phyloP scores from a whole-genome alignment of 306 rosid genomes.

The Cucurbita argyrosperma region DNA sequence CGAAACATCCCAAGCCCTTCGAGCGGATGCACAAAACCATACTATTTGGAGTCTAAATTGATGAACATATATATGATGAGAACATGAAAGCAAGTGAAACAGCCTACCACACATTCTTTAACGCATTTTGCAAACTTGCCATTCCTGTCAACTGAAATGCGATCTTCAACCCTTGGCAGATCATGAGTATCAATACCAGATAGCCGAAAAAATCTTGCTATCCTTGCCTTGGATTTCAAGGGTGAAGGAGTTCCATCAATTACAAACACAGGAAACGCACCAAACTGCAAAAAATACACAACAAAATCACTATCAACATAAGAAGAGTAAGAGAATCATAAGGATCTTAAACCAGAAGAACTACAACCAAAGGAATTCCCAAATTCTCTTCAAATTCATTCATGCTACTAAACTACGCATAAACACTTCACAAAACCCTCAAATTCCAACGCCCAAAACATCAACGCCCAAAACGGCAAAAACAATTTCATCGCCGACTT shows the following conservation, averaged over 20 bases:
- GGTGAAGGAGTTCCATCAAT: conserved; percentile 79
- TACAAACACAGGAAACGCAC: conserved; percentile 75
- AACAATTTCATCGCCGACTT: not conserved
- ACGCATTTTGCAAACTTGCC: conserved; percentile 35
- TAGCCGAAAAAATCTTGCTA: conserved; percentile 41
- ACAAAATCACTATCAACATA: conserved; percentile 1
- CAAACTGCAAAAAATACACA: conserved; percentile 44
- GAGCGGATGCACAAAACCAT: not conserved
- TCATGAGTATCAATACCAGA: conserved; percentile 51
- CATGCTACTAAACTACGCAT: not conserved
- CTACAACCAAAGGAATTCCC: not conserved
- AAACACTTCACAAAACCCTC: not conserved
- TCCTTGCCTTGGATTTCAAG: conserved; percentile 58
- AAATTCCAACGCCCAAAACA: not conserved
- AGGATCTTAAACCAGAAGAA: not conserved
- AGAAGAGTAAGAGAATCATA: not conserved
- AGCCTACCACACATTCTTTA: conserved; percentile 75
- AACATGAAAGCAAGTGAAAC: conserved; percentile 3
- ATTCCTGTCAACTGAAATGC: conserved; percentile 58
- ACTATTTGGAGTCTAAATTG: not conserved
- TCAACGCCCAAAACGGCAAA: not conserved
- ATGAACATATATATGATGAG: not conserved
- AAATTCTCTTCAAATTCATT: not conserved
- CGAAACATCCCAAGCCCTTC: not conserved
- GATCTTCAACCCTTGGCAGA: conserved; percentile 40